phyloP scores from a whole-genome alignment of 2,329 filamentous ascomycete species.

The Exophiala oligosperma region DNA sequence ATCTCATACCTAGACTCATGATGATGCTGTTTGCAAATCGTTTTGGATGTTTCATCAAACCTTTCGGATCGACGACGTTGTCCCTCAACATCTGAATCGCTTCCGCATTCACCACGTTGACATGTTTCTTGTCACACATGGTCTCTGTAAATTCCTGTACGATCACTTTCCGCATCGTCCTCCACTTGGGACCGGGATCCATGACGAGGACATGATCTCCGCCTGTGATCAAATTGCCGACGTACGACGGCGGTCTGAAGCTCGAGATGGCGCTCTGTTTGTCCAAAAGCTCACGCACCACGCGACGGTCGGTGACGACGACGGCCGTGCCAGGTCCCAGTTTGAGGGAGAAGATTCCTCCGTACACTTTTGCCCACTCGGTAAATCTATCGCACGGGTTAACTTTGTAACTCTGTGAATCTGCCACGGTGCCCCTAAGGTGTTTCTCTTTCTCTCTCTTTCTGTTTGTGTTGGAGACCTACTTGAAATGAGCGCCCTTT shows the following conservation, averaged over 20 bases:
- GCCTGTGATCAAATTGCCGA: neutral
- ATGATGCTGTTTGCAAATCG: neutral
- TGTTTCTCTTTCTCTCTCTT: no score
- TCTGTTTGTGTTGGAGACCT: neutral
- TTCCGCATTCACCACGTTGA: neutral
- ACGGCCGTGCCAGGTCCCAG: conserved; percentile 42
- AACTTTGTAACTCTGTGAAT: no score
- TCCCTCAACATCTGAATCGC: neutral
- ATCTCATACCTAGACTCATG: neutral
- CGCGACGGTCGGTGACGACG: conserved; percentile 39
- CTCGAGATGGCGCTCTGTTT: conserved; percentile 41
- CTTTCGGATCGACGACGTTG: neutral
- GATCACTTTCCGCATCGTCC: neutral
- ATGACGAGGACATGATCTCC: neutral
- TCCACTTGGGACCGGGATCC: neutral
- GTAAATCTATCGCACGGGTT: conserved; percentile 33
- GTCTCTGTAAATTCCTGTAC: conserved; percentile 3
- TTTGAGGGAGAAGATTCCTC: conserved; percentile 45
- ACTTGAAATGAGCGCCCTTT: neutral
- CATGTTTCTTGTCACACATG: neutral
- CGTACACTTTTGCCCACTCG: conserved; percentile 36
- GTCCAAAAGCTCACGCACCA: conserved; percentile 43
- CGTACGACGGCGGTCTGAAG: conserved; percentile 25
- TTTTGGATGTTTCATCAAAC: neutral
- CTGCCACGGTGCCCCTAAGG: no score